Base-by-base conservation (phyloP, 306 rosid genomes). In the Vigna unguiculata region DNA sequence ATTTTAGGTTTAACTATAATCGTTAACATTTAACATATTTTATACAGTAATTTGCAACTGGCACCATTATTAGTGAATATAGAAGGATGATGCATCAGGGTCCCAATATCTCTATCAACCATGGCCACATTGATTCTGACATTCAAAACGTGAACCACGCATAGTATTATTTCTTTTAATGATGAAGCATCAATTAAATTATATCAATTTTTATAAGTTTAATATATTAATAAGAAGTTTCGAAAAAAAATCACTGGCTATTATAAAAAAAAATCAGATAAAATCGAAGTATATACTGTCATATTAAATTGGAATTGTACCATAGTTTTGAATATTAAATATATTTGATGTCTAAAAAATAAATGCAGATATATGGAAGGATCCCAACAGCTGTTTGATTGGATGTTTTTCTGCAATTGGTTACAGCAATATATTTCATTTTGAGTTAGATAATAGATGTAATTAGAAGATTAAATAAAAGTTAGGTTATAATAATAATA, bases 91-190 rank as follows among this genome's bases (percentile, higher is more conserved):
- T 41, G 69, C 48, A 66, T 41, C 17, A 67, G 45, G 75, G 81
- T 30, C 74, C 81, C 66, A 38, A 64, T 38, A 49, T 75, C 78
- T 9, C 71, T 12, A 46, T 74, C 64, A 20, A 14, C 51, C 10
- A 32, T 52, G 15, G 2, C 2, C 69, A 40, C 52, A 62, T 52
- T 70, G 60, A 73, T 0, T 45, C 0, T 40, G 81, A 22, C 28
- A 41, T 62, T 22, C 2, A 52, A 63, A 73, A 82, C 78, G 78
- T 30, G 75, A 80, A 72, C 4, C 69, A 36, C 1, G 45, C 79
- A 53, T 54, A 3, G 0, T 0, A 17, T 12, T 58, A 9, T 0
- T 10, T 20, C n/a, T 10, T 9, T 32, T 32, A 32, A 32, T 32
- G 10, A 20, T 20, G 0, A 20, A 53, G 12, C 6, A 19, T 19